Conservation (phyloP, 169 alveolate genomes). For the Plasmodium vivax region DNA sequence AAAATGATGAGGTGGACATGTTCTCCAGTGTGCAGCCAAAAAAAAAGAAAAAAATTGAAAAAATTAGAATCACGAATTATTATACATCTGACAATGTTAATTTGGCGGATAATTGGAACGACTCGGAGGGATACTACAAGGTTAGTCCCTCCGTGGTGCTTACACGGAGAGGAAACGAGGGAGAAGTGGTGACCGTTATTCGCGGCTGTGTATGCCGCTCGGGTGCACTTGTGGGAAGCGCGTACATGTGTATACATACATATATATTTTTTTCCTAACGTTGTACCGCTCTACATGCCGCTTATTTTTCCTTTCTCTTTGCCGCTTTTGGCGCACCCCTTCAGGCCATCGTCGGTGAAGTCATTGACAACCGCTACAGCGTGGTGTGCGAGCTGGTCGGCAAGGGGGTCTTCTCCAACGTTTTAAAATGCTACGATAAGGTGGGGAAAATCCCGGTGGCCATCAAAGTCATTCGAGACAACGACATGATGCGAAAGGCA, state of each 20-base stretch:
- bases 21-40: slow-evolving; percentile 52
- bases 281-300: not conserved
- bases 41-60: slow-evolving; percentile 56
- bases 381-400: slow-evolving; percentile 89
- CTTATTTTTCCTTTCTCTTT: not conserved
- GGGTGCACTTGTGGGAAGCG: not conserved
- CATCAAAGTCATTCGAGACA: slow-evolving; percentile 87
- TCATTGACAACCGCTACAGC: slow-evolving; percentile 87
- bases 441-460: slow-evolving; percentile 83
- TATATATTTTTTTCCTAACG: not conserved
- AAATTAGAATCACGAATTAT: slow-evolving; percentile 40
- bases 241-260: not conserved
- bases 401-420: slow-evolving; percentile 92
- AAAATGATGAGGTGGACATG: slow-evolving; percentile 69
- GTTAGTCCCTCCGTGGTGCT: slow-evolving; percentile 24
- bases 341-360: slow-evolving; percentile 91
- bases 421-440: slow-evolving; percentile 85
- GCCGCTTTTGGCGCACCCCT: not conserved
- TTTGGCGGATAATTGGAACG: slow-evolving; percentile 86
- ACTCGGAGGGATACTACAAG: slow-evolving; percentile 87
- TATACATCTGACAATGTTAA: slow-evolving; percentile 71
- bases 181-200: not conserved
- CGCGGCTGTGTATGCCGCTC: not conserved
- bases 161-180: not conserved
- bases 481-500: slow-evolving; percentile 93